phyloP scores from a whole-genome alignment of 352 stramenopile species.

The Halophytophthora polymorphica region DNA sequence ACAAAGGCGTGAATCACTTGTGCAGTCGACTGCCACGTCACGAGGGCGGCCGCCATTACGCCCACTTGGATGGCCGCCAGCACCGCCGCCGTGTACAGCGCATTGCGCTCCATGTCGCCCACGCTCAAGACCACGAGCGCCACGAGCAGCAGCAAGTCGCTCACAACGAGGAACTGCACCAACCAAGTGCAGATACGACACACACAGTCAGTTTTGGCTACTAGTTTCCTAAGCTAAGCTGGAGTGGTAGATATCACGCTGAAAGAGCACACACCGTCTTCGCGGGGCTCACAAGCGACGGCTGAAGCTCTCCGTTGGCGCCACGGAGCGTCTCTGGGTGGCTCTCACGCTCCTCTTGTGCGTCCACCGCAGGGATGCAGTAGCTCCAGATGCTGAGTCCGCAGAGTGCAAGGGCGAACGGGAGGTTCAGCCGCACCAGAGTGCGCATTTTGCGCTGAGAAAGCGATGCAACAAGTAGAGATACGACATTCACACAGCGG shows the following conservation, averaged over 20 bases:
- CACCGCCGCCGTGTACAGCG: slow-evolving; percentile 35
- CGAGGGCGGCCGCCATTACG: slow-evolving; percentile 33
- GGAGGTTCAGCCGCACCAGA: slow-evolving; percentile 33
- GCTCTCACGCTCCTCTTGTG: neutral
- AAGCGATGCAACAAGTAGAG: neutral
- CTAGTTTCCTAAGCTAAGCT: neutral
- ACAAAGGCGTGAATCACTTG: slow-evolving; percentile 33
- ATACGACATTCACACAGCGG: neutral
- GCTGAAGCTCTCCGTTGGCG: neutral
- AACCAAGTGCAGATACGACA: neutral
- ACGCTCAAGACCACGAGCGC: slow-evolving; percentile 41
- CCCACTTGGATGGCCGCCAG: slow-evolving; percentile 37
- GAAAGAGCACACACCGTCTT: slow-evolving; percentile 20
- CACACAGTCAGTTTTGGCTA: neutral
- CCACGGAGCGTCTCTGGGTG: slow-evolving; percentile 17
- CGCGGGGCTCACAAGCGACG: slow-evolving; percentile 13
- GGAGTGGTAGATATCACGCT: too few relatives aligned
- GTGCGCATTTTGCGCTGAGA: slow-evolving; percentile 35
- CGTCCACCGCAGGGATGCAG: neutral
- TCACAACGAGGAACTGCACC: slow-evolving; percentile 43
- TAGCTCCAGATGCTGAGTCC: slow-evolving; percentile 39
- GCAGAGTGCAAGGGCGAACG: slow-evolving; percentile 29
- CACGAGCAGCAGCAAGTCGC: slow-evolving; percentile 40
- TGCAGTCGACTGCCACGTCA: slow-evolving; percentile 28
- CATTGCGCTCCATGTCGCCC: slow-evolving; percentile 26